Evolutionary conservation across 2,329 filamentous ascomycete genomes (phyloP).

Genomic region (Pestalotiopsis sp.): DNA sequence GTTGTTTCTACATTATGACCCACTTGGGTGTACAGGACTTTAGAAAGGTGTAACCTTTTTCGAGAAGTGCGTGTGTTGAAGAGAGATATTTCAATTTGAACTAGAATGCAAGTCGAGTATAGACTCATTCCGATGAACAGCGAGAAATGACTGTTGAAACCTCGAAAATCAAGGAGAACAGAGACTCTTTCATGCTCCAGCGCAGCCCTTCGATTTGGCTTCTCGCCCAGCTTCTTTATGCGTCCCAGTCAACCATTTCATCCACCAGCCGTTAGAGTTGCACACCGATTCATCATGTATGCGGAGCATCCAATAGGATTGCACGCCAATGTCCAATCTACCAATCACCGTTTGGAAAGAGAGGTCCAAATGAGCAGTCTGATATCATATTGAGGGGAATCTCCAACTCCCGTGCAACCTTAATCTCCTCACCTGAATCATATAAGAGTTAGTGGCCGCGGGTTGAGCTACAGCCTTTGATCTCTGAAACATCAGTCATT

Average conservation of each 20-base stretch:
- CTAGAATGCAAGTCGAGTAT: no score
- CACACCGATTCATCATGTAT: neutral
- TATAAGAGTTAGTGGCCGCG: neutral
- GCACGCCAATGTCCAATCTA: neutral
- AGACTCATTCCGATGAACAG: no score
- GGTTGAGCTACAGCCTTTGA: neutral
- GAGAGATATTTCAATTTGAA: neutral
- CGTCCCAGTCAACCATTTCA: neutral
- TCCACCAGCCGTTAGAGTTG: neutral
- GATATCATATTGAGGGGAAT: constrained; percentile 7
- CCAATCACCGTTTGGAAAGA: neutral
- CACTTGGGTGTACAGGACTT: neutral
- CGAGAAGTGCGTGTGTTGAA: neutral
- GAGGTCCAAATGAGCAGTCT: neutral
- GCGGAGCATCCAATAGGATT: neutral
- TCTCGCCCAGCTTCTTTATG: neutral
- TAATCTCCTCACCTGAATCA: neutral
- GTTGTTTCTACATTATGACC: neutral
- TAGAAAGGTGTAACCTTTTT: neutral
- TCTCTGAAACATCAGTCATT: neutral
- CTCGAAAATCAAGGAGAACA: no score
- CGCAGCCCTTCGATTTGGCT: no score
- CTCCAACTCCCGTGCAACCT: constrained; percentile 2
- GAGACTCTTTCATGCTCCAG: no score
- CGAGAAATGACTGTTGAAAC: no score